phyloP scores from a whole-genome alignment of 768 basidiomycete species.

The Suillus tomentosus region DNA sequence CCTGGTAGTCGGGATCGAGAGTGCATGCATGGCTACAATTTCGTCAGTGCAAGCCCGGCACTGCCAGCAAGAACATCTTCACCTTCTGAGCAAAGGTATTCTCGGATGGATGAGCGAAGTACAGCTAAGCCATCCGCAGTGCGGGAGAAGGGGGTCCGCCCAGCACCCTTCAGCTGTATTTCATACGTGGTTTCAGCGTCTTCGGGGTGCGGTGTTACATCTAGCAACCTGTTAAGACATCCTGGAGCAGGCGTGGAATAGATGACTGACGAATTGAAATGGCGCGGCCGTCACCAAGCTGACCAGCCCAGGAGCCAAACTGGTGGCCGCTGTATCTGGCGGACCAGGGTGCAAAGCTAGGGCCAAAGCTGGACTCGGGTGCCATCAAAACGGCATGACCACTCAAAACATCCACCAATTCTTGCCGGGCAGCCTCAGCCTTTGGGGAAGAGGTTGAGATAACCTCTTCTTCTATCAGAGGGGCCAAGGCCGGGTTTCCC shows the following conservation, averaged over 20 bases:
- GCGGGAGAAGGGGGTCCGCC: constrained; percentile 92
- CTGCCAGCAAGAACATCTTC: background rate
- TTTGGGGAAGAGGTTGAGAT: constrained; percentile 21
- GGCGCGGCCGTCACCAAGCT: constrained; percentile 94
- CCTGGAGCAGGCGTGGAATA: constrained; percentile 3
- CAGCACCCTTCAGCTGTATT: constrained; percentile 93
- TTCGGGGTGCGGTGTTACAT: constrained; percentile 74
- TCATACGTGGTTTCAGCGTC: constrained; percentile 65
- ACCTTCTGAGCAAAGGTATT: constrained; percentile 93
- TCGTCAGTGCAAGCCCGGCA: constrained; percentile 28
- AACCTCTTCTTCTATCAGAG: constrained; percentile 32
- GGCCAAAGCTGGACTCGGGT: constrained; percentile 23
- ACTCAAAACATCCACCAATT: constrained; percentile 79
- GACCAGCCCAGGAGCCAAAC: constrained; percentile 89
- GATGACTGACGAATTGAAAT: constrained; percentile 69
- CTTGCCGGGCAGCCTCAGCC: constrained; percentile 54
- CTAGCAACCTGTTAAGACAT: constrained; percentile 37
- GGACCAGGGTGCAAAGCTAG: constrained; percentile 67
- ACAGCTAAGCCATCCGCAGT: constrained; percentile 95
- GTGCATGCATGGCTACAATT: constrained; percentile 71
- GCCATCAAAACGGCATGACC: constrained; percentile 75
- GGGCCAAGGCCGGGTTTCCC: constrained; percentile 57
- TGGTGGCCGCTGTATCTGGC: constrained; percentile 91
- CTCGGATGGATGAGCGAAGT: constrained; percentile 90
- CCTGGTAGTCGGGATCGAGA: constrained; percentile 86